Evolutionary conservation across 1,284 basidiomycete genomes (phyloP), one percentile per base, ranked within the genome.

Genomic region (Cutaneotrichosporon mucoides): DNA sequence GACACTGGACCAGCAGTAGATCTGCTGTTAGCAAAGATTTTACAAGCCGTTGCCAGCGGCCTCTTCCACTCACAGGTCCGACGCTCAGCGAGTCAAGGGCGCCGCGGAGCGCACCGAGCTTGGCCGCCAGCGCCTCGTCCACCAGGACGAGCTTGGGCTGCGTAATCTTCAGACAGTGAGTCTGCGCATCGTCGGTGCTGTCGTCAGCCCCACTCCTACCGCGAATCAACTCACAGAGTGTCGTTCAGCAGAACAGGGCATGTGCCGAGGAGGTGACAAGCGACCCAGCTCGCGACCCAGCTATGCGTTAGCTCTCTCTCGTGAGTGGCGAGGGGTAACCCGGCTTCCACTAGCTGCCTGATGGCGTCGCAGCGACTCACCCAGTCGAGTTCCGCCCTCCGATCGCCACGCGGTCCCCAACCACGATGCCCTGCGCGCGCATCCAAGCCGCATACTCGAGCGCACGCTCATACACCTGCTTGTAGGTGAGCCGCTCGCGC

Each of bases 201-300:
- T 13, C 12, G 34, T 48, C 46, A 48, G 46, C 57, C 46, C 24
- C 12, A 15, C 8, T 16, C 47, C 13, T 12, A 36, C 35, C 4
- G 10, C 24, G 24, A 24, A 24, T 24, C 9, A n/a, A 43, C 73
- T 71, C 45, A 74, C 53, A 59, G 53, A 66, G 68, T 71, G 3
- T 69, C 67, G 53, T 76, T 76, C 12, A 76, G 59, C 47, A 65
- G 66, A 5, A 75, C 69, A 0, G 68, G 58, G 9, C 75, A 65
- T 3, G 63, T 73, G 5, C 73, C 75, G 36, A 76, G 64, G 35
- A 76, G 65, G 48, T 75, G 75, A 1, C 52, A 60, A 12, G 71
- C 75, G 4, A 70, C 53, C 50, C 69, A 76, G 5, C 67, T 55
- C 1, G 72, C 62, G 7, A 75, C 61, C 71, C 73, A 76, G 9